Base-by-base conservation (phyloP, 2,329 filamentous ascomycete genomes). In the Pyricularia sp. region DNA sequence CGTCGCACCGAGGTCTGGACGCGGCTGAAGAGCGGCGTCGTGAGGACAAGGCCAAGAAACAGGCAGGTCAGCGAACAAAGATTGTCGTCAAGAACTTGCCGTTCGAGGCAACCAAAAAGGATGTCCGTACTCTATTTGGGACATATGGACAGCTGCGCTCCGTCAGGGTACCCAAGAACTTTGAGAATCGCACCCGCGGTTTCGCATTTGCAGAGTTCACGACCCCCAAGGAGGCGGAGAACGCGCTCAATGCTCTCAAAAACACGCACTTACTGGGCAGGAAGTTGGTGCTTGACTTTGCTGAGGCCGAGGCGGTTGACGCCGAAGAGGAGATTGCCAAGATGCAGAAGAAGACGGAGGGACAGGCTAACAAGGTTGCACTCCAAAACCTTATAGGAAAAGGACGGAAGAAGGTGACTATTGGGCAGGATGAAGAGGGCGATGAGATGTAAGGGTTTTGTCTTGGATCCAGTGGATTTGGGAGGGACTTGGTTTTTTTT, bases 121-220 rank as follows among this genome's bases (percentile, higher is more conserved):
- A 99, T 74, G 83, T 99, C 66, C 86, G 91, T 68, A 82, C 88
- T 64, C 82, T 97, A 57, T 93, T 97, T 74, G 87, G 90, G 67
- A 87, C 91, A 44, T 97, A 97, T 77, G 96, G 94, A 60, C 89
- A 96, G 74, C 85, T 99, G 68, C 89, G 91, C 72, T 93, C 92
- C 64, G 91, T 99, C 67, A 90, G 94, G 68, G 85, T 99, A 72
- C 94, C 94, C 64, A 93, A 96, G 80, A 97, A 97, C 77, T 93
- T 96, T 75, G 91, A 96, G 78, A 86, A 88, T 70, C 86, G 87
- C 64, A 87, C 93, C 72, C 89, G 93, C 76, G 94, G 94, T 66
- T 99, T 97, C 77, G 94, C 92, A 65, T 99, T 99, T 81, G 93
- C 92, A 61, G 93, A 97, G 73, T 99, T 97, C 77, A 87, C 92